Evolutionary conservation across 1,284 basidiomycete species (phyloP), one percentile per base, ranked within the genome.

Genomic region (Bjerkandera adusta): DNA sequence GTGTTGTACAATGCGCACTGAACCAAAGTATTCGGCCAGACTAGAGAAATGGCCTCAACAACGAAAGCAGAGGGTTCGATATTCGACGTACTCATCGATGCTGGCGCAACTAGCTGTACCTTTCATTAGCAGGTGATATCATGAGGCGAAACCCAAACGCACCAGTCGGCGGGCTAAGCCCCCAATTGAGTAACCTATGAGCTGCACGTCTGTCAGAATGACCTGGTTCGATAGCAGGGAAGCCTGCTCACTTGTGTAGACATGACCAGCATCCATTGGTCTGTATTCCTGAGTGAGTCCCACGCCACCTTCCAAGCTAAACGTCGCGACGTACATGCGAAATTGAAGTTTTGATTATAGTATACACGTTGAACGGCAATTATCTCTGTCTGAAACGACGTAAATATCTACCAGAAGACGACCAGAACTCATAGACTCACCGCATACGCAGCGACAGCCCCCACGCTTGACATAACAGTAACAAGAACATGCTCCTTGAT

Each of bases 1-100:
- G 85, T 87, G 65, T 87, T 87, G 70, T 95, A 86, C 27, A 92
- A 81, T 0, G 92, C 90, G 50, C 91, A 89, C 13, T 76, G 76
- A 15, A 94, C 89, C 18, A 97, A 75, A 50, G 89, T 89, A 15
- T 76, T 70, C 0, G 94, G 94, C 94, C 94, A 97, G 57, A 97
- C 65, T 56, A 52, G 42, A 42, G 20, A 33, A 10, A 7, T 13
- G 27, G n/a, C 15, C 30, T 29, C 20, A 16, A 29, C 18, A 20
- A 29, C 8, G 6, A n/a, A n/a, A 25, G 15, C 32, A 42, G 43
- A 20, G 15, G 3, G 12, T n/a, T n/a, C n/a, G n/a, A n/a, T n/a
- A n/a, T n/a, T n/a, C n/a, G 4, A 56, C 54, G 4, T 26, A 69
- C 83, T 89, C 89, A 97, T 92, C 0, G 88, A 87, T 0, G 93